phyloP scores from a whole-genome alignment of 2,329 filamentous ascomycete species.

The Xylariaceae sp. region DNA sequence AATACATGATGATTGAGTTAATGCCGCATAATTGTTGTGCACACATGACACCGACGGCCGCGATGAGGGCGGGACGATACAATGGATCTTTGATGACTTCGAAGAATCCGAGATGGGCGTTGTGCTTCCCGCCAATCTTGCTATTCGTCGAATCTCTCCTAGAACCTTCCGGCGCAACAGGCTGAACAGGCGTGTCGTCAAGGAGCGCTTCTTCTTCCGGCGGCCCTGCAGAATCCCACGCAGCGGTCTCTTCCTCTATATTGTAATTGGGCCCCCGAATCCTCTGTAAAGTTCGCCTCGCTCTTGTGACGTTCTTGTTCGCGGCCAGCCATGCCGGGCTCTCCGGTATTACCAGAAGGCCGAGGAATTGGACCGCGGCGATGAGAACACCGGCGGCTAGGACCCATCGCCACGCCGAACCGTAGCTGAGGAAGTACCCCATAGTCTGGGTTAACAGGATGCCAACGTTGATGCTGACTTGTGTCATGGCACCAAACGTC shows the following conservation, averaged over 20 bases:
- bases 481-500: slow-evolving; percentile 82
- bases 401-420: slow-evolving; percentile 80
- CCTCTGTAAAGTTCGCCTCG: slow-evolving; percentile 69
- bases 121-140: slow-evolving; percentile 28
- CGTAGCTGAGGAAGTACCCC: slow-evolving; percentile 85
- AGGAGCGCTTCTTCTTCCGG: slow-evolving; percentile 75
- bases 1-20: slow-evolving; percentile 99
- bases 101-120: slow-evolving; percentile 59
- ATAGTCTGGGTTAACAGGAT: slow-evolving; percentile 82
- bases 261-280: slow-evolving; percentile 72
- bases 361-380: slow-evolving; percentile 66
- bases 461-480: slow-evolving; percentile 91
- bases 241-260: slow-evolving; percentile 72
- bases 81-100: slow-evolving; percentile 68
- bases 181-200: slow-evolving; percentile 31
- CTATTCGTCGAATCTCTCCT: slow-evolving; percentile 29
- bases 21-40: slow-evolving; percentile 92
- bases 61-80: slow-evolving; percentile 74
- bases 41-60: slow-evolving; percentile 88
- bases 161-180: slow-evolving; percentile 19
- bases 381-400: slow-evolving; percentile 73
- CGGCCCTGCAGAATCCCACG: slow-evolving; percentile 53
- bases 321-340: slow-evolving; percentile 85
- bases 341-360: slow-evolving; percentile 78
- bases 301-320: slow-evolving; percentile 62